phyloP scores from a whole-genome alignment of 78 protist species.

The Dictyostelium firmibasis region DNA sequence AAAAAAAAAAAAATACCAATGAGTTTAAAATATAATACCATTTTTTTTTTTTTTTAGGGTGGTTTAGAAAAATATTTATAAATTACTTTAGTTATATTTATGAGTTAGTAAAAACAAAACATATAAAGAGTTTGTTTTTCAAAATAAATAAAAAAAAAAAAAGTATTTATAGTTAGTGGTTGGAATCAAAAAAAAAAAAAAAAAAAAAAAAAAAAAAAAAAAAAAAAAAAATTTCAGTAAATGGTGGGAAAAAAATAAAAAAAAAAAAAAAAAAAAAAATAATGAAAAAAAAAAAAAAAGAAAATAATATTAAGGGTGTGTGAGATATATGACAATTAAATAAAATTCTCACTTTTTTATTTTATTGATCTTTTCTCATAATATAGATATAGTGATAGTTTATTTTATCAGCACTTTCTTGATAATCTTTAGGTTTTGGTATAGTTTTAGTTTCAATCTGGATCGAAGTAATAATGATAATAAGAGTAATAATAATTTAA shows the following conservation, averaged over 20 bases:
- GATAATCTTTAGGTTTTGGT: neutral
- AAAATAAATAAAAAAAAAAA: neutral
- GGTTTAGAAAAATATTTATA: neutral
- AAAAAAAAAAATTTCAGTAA: neutral
- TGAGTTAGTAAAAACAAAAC: neutral
- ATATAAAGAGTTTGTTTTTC: neutral
- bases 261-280: neutral
- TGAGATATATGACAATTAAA: too few relatives aligned
- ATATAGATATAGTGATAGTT: slow-evolving; percentile 29
- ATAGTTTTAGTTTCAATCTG: neutral
- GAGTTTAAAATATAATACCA: slow-evolving; percentile 60
- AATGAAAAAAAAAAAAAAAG: neutral
- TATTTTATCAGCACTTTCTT: neutral
- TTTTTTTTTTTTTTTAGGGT: slow-evolving; percentile 18
- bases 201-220: neutral
- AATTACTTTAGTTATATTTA: neutral
- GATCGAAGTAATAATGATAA: too few relatives aligned
- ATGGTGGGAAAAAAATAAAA: neutral
- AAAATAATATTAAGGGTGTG: neutral
- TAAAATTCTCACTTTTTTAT: neutral
- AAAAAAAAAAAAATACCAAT: neutral
- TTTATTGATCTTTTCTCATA: neutral
- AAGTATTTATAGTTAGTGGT: neutral
- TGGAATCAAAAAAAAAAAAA: neutral
- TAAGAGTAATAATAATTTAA: neutral